Conservation (phyloP, 176 grass and related monocot species). For the Neostapfia colusana region DNA sequence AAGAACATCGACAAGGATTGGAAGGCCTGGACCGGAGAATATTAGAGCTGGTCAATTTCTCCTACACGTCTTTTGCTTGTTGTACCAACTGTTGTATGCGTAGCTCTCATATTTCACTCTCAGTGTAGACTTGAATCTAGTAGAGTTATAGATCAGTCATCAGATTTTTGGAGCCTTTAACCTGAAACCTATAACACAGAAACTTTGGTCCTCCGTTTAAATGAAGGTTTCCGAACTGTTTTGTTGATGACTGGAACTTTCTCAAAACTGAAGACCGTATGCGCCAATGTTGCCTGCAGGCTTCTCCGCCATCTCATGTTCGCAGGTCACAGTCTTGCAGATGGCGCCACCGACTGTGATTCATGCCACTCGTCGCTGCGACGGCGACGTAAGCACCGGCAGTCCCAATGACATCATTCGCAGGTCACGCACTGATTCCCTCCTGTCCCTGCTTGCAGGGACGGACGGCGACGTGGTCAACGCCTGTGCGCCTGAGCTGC, state of each 20-base stretch:
- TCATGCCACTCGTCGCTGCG: not conserved
- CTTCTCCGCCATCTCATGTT: not conserved
- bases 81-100: constrained; percentile 14
- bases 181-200: not conserved
- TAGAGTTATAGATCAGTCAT: constrained; percentile 24
- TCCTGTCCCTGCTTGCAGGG: not conserved
- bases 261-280: not conserved
- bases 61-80: not conserved
- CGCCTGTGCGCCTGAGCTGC: not conserved
- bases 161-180: not conserved
- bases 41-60: constrained; percentile 25
- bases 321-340: constrained; percentile 8
- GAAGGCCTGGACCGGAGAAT: constrained; percentile 73
- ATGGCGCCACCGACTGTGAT: not conserved
- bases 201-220: not conserved
- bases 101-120: constrained; percentile 5
- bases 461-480: constrained; percentile 17
- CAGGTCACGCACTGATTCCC: not conserved
- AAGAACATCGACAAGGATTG: constrained; percentile 84
- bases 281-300: constrained; percentile 17
- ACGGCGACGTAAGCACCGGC: constrained; percentile 1
- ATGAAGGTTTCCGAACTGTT: not conserved
- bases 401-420: not conserved
- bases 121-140: constrained; percentile 3
- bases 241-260: not conserved